Conservation (phyloP, 345 rosid genomes). For the Euphorbia pulcherrima region DNA sequence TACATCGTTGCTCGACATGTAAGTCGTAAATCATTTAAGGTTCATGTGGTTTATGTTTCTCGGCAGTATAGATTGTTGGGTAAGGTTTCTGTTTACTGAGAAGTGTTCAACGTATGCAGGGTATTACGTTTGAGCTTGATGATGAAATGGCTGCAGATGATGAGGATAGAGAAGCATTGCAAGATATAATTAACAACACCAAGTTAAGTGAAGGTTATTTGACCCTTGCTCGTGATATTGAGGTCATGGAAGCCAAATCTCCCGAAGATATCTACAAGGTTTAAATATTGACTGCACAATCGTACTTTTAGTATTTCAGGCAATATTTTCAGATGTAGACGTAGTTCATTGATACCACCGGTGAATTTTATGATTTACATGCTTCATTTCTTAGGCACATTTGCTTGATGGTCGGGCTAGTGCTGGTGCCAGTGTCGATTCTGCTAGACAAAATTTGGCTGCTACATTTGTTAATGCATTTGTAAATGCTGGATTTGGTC, state of each 20-base stretch:
- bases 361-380: constrained; percentile 14
- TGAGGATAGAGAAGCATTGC: constrained; percentile 56
- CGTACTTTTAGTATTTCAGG: neutral
- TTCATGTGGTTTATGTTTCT: neutral
- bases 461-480: constrained; percentile 95
- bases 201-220: constrained; percentile 90
- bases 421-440: constrained; percentile 75
- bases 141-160: constrained; percentile 57
- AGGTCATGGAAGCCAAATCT: constrained; percentile 97
- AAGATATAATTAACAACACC: constrained; percentile 73
- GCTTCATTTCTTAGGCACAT: constrained; percentile 54
- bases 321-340: neutral
- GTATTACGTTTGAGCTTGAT: constrained; percentile 67
- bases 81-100: constrained; percentile 2
- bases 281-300: constrained; percentile 7
- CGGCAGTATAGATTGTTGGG: neutral
- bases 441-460: constrained; percentile 90
- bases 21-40: constrained; percentile 28
- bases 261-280: constrained; percentile 99
- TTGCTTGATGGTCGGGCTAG: constrained; percentile 88
- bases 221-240: constrained; percentile 93
- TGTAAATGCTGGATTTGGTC: constrained; percentile 96
- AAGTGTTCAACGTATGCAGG: constrained; percentile 41
- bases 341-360: neutral
- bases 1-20: constrained; percentile 91